Evolutionary conservation across 2,329 filamentous ascomycete genomes (phyloP), one percentile per base, ranked within the genome.

Genomic region (Ophiocordyceps polyrhachis-furcata): DNA sequence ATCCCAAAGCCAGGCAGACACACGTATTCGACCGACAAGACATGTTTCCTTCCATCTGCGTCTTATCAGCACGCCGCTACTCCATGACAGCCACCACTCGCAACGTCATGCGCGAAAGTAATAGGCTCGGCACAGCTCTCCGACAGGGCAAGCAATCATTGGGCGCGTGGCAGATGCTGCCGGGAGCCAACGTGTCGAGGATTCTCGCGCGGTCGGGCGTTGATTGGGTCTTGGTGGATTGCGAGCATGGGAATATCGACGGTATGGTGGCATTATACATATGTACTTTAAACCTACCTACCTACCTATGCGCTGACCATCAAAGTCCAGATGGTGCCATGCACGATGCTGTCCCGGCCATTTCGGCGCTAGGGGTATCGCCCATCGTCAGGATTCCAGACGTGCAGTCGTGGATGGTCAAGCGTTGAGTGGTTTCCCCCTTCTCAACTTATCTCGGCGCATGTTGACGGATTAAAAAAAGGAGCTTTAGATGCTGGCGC

Each of bases 181-280:
- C 76, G 0, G 73, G 74, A 0, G 64, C 68, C 41, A 78, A 79
- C 49, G 61, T 79, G 13, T 74, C 75, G 5, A 67, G 76, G 44
- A 58, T 69, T 17, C 62, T 84, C 42, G 77, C 80, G 2, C 64
- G 74, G 45, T 61, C 70, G 1, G 79, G 76, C 1, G 67, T 79
- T 1, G 79, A 83, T 55, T 82, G 79, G 69, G 72, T 84, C 11
- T 64, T 81, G 57, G 72, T 73, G 43, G 71, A 71, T 49, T 70
- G 68, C 46, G 71, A 71, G 51, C 70, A 73, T 51, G 70, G 70
- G 9, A 69, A 67, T 49, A 60, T 73, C 47, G 67, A 68, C 35
- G 70, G 63, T 66, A 52, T 31, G 52, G 4, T 3, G n/a, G 11
- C 13, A 12, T 2, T n/a, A 7, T n/a, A 4, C 6, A 41, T 41